Conservation (phyloP, 345 rosid species). For the Eucalyptus victrix region DNA sequence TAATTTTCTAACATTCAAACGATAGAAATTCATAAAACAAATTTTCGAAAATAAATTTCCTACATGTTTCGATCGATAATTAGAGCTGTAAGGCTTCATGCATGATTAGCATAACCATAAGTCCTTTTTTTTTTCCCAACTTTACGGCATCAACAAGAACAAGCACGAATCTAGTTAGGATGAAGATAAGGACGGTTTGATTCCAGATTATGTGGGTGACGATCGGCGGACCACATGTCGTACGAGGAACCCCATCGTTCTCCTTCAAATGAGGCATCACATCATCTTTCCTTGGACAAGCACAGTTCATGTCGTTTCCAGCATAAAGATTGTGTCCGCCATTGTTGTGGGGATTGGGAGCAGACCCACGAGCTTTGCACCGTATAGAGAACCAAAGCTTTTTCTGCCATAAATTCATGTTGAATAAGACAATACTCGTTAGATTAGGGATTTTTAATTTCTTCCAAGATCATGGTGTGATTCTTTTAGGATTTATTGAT, state of each 20-base stretch:
- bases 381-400: background rate
- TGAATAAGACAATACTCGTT: background rate
- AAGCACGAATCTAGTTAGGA: background rate
- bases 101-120: background rate
- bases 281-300: background rate
- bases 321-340: background rate
- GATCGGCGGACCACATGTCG: background rate
- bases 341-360: background rate
- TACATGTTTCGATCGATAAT: background rate
- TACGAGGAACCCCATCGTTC: background rate
- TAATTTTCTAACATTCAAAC: background rate
- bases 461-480: background rate
- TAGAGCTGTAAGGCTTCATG: background rate
- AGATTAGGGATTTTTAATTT: background rate
- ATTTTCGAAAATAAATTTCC: background rate
- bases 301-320: background rate
- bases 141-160: background rate
- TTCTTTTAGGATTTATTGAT: background rate
- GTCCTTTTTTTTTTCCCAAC: background rate
- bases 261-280: background rate
- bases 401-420: background rate
- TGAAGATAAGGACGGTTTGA: background rate
- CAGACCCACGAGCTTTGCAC: background rate
- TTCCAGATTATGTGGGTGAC: background rate
- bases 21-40: fast-evolving